Percentiles rank a stretch among this genome's conserved stretches.
Conservation (phyloP, 176 grass and related monocot genomes). For the Hyparrhenia diplandra region DNA sequence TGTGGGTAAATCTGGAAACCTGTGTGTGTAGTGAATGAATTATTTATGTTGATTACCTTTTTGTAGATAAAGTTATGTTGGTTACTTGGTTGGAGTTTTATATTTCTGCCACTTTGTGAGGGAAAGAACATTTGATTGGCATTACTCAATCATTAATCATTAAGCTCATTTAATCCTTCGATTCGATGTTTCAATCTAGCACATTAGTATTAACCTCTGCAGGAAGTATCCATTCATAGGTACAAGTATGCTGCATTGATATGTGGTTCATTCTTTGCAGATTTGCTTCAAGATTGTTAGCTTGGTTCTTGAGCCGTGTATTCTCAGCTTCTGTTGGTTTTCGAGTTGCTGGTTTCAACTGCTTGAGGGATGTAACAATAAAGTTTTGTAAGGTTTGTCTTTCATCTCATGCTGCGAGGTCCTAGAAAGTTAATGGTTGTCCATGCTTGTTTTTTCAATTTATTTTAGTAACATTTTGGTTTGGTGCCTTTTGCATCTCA, state of each 20-base stretch:
- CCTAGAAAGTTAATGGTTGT: slow-evolving; percentile 2
- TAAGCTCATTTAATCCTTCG: background rate
- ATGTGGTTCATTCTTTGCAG: slow-evolving; percentile 38
- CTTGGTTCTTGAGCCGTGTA: slow-evolving; percentile 92
- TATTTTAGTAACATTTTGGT: slow-evolving; percentile 2
- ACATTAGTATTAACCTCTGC: background rate
- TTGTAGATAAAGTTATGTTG: background rate
- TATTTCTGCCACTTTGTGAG: background rate
- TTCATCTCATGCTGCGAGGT: slow-evolving; percentile 18
- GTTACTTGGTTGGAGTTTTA: background rate
- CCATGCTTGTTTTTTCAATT: background rate
- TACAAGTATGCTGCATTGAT: background rate
- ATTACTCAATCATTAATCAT: background rate
- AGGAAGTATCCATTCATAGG: background rate
- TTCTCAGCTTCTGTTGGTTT: slow-evolving; percentile 77
- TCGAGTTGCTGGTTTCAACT: slow-evolving; percentile 96
- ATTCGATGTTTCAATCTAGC: background rate
- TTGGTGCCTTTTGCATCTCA: background rate
- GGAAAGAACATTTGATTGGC: background rate
- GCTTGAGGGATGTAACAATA: slow-evolving; percentile 83
- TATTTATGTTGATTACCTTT: background rate
- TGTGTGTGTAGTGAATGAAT: background rate
- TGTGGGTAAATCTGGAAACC: background rate
- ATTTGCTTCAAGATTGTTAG: slow-evolving; percentile 85
- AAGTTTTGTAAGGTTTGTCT: slow-evolving; percentile 82